Percentiles rank a stretch among this genome's conserved stretches.
Evolutionary conservation across 305 asterid species (phyloP).

Genomic region (Lippia alba): DNA sequence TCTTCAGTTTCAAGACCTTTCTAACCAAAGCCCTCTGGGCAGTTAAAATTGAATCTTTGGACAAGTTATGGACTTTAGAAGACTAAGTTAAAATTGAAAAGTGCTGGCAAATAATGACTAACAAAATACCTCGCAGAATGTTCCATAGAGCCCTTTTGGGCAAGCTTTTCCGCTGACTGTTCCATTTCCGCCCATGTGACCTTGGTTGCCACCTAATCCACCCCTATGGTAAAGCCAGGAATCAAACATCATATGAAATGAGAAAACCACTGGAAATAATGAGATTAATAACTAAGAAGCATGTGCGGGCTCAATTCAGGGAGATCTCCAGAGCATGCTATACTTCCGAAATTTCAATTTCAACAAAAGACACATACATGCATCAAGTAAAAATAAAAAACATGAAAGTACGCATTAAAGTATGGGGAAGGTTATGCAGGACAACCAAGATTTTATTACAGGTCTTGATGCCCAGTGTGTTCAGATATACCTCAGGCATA

Average conservation of each 20-base stretch:
- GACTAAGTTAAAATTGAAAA: neutral
- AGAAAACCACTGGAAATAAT: slow-evolving; percentile 8
- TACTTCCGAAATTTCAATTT: slow-evolving; percentile 15
- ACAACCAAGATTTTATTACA: slow-evolving; percentile 4
- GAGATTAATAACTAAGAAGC: slow-evolving; percentile 4
- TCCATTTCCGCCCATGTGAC: slow-evolving; percentile 78
- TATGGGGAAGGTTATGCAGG: slow-evolving; percentile 16
- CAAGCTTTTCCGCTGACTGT: slow-evolving; percentile 92
- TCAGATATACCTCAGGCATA: slow-evolving; percentile 14
- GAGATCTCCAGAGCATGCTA: neutral
- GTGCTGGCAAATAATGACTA: slow-evolving; percentile 11
- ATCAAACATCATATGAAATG: slow-evolving; percentile 22
- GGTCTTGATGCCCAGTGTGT: neutral
- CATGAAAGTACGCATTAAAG: neutral
- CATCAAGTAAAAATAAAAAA: slow-evolving; percentile 16
- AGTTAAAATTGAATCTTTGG: slow-evolving; percentile 14
- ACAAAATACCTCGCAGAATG: slow-evolving; percentile 74
- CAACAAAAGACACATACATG: slow-evolving; percentile 14
- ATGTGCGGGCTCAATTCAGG: neutral
- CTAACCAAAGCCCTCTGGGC: slow-evolving; percentile 12
- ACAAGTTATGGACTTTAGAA: slow-evolving; percentile 7
- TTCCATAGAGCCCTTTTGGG: slow-evolving; percentile 95
- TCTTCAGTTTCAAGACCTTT: slow-evolving; percentile 14
- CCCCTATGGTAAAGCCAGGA: slow-evolving; percentile 61
- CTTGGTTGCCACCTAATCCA: slow-evolving; percentile 79